These are phyloP conservation scores for Chaetothyriales sp. DNA, from an alignment of 2,329 filamentous ascomycete species.

Conservation along the genomic window DNA sequence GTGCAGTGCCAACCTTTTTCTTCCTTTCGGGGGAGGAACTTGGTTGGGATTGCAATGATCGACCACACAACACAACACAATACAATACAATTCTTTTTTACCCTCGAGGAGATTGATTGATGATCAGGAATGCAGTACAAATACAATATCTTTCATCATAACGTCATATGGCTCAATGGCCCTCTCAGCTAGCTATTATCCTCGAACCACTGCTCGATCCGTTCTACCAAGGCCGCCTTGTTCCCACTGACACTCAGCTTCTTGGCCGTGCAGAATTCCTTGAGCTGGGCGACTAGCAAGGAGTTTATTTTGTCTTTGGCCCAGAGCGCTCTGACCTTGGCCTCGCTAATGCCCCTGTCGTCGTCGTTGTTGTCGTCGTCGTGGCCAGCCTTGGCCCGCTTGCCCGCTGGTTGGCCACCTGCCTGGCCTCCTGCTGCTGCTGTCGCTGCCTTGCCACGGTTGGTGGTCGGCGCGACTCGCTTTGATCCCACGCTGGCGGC, in stretches of 20 bases:
- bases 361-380: slow-evolving; percentile 17
- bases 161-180: too few species aligned
- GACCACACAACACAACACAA: slow-evolving; percentile 11
- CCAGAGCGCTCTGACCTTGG: slow-evolving; percentile 27
- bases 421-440: slow-evolving; percentile 15
- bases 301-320: slow-evolving; percentile 31
- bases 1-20: slow-evolving; percentile 19
- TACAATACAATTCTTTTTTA: background rate
- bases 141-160: too few species aligned
- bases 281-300: slow-evolving; percentile 33
- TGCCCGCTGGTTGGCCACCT: slow-evolving; percentile 26
- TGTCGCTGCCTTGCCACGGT: slow-evolving; percentile 12
- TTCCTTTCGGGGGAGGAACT: slow-evolving; percentile 5
- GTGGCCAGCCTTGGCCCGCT: slow-evolving; percentile 31
- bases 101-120: too few species aligned
- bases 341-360: slow-evolving; percentile 14
- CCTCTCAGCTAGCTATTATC: slow-evolving; percentile 20
- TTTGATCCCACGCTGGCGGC: slow-evolving; percentile 34
- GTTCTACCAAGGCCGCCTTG: slow-evolving; percentile 37
- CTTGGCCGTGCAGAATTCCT: slow-evolving; percentile 31
- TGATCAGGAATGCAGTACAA: too few species aligned
- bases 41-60: slow-evolving; percentile 20
- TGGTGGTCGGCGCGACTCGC: slow-evolving; percentile 22
- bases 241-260: slow-evolving; percentile 30
- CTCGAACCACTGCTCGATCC: slow-evolving; percentile 35